phyloP scores from a whole-genome alignment of 495 filamentous ascomycete species.

The Massariosphaeria phaeospora region DNA sequence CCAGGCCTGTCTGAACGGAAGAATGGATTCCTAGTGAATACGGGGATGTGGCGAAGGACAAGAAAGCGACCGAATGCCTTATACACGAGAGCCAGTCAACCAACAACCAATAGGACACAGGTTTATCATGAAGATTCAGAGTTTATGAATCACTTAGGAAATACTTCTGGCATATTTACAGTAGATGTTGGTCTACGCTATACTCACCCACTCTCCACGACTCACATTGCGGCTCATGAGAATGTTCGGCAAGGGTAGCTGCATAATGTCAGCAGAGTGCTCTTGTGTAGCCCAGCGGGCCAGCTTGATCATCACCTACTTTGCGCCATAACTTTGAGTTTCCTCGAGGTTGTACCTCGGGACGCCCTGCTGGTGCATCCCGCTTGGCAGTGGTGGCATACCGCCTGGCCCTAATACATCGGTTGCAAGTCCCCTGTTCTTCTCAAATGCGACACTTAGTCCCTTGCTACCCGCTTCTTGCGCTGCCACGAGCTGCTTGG shows the following conservation, averaged over 20 bases:
- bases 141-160: too few species aligned
- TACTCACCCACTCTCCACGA: background rate
- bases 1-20: too few species aligned
- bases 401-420: conserved; percentile 67
- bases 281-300: too few species aligned
- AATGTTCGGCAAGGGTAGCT: conserved; percentile 44
- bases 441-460: conserved; percentile 66
- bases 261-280: background rate
- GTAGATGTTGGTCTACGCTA: background rate
- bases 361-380: conserved; percentile 50
- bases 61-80: too few species aligned
- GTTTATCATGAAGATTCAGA: too few species aligned
- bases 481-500: conserved; percentile 73
- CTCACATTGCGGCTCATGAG: background rate
- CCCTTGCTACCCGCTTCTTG: conserved; percentile 71
- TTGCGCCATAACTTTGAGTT: conserved; percentile 53
- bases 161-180: conserved; percentile 19
- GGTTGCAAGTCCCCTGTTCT: conserved; percentile 55
- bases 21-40: too few species aligned
- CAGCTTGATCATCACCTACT: too few species aligned
- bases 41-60: too few species aligned
- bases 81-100: too few species aligned
- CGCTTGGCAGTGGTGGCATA: conserved; percentile 76
- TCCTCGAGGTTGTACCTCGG: conserved; percentile 53
- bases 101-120: too few species aligned